Base-by-base conservation (phyloP, 306 rosid species). In the Crataegus laevigata region DNA sequence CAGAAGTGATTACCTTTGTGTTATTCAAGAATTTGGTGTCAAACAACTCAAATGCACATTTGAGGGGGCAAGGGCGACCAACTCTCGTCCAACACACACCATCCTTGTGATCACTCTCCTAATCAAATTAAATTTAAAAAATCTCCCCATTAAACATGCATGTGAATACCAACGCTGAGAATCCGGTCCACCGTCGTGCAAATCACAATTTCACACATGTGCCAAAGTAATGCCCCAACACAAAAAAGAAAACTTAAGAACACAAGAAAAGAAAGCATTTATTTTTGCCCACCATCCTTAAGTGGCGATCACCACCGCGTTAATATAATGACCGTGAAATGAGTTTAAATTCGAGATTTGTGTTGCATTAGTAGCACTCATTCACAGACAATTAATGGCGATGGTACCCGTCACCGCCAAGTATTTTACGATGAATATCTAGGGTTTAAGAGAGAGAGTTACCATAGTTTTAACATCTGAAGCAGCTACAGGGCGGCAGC, bases 1-100 rank as follows among this genome's bases (percentile, higher is more conserved):
- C 21, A 10, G 32, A 21, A 55, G 11, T 67, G 66, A 29, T 24
- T 32, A 91, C 96, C 90, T 89, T 85, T 17, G 76, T 57, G 66
- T 83, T 77, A 15, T 75, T 73, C 87, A 91, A 89, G 81, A 90
- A 89, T 80, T 72, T 80, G 79, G 91, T 91, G 82, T 89, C 96
- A 72, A 91, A 80, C 68, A 87, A 76, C 68, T 81, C 77, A 38
- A 93, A 84, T 19, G 74, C 83, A 74, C 80, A n/a, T 76, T 83
- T 78, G 10, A 85, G 75, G 73, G 88, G 70, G n/a, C 88, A 79
- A 73, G 34, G 54, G 34, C 62, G 21, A 69, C 58, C 65, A 32
- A 47, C 78, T 66, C 30, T 72, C 30, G 66, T 54, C 75, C 77
- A 68, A 76, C 73, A 28, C 22, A 64, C 75, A 77, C 70, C 15